Percentiles rank a stretch among this genome's conserved stretches.
Evolutionary conservation across 768 basidiomycete genomes (phyloP).

Genomic region (Suillus placidus): DNA sequence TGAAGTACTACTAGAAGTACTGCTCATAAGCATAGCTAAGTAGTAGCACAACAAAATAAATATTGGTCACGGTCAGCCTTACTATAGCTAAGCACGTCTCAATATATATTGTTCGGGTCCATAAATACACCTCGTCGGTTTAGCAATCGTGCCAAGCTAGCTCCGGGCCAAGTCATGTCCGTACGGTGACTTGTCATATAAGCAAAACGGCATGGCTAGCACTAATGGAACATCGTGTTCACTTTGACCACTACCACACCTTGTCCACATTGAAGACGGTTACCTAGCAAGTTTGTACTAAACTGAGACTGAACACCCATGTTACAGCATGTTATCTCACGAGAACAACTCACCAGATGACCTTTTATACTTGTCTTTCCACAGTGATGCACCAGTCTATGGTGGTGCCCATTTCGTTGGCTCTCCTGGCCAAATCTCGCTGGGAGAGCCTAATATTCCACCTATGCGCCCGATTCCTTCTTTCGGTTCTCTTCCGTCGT

Average conservation of each 20-base stretch:
- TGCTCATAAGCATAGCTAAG: no score
- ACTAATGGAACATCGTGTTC: background rate
- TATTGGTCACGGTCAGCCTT: no score
- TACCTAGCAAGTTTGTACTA: background rate
- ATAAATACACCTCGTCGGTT: no score
- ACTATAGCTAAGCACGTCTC: no score
- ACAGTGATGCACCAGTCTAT: slow-evolving; percentile 13
- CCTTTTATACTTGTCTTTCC: slow-evolving; percentile 12
- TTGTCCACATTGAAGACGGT: background rate
- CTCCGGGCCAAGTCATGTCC: no score
- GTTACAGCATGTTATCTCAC: slow-evolving; percentile 1
- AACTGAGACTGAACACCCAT: background rate
- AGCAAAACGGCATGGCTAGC: no score
- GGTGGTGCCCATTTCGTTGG: slow-evolving; percentile 20
- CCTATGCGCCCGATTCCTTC: slow-evolving; percentile 24
- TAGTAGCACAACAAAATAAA: no score
- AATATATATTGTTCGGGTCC: no score
- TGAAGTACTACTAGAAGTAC: no score
- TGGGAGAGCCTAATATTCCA: slow-evolving; percentile 18
- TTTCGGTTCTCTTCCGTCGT: slow-evolving; percentile 4
- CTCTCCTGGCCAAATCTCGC: slow-evolving; percentile 29
- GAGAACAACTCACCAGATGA: background rate
- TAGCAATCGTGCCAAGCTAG: no score
- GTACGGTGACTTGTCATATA: no score
- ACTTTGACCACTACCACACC: background rate